Base-by-base conservation (phyloP, 352 stramenopile genomes). In the Pythium scleroteichum region DNA sequence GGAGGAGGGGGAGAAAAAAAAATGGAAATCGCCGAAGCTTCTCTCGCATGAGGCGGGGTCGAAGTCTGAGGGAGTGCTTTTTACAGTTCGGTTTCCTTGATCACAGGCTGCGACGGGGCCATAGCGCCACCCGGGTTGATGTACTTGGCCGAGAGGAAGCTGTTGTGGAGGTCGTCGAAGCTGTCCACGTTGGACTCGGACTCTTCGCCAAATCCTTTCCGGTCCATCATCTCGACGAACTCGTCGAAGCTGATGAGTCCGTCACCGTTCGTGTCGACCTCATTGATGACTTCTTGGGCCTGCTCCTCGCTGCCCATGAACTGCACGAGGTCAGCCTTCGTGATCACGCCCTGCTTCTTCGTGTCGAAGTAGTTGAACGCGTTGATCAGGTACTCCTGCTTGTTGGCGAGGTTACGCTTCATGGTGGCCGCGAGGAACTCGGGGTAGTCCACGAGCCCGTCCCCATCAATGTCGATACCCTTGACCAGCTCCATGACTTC, bases 251-350 rank as follows among this genome's bases (percentile, higher is more conserved):
- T 95, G 67, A 98, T 97, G 45, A 89, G 68, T 12, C 90, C 91
- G 66, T 98, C 93, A 41, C 90, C 81, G 63, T 97, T 92, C 33
- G 69, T 73, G 66, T 98, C 91, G 32, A 98, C 78, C n/a, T 96
- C 89, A 38, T 92, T 59, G 52, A 98, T 97, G 38, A 98, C 79
- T 49, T 98, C 91, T 48, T 92, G 79, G 39, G 91, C 93, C 53
- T 97, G 91, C 55, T 94, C 84, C 58, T 97, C 86, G 62, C 85
- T 96, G 48, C 92, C 88, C 83, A 98, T 97, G 59, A 98, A 95
- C 59, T 90, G 81, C 32, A 91, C 80, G 47, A 98, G 76, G 64
- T 98, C 92, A 9, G 76, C 78, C 69, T 94, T 95, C 45, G 77
- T 93, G 70, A 95, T 95, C 54, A 87, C 71, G 51, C 85, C 86